Percentiles rank a stretch among this genome's conserved stretches.
Evolutionary conservation across 805 yeast genomes (phyloP).

Genomic region (Nakazawaea wyomingensis): DNA sequence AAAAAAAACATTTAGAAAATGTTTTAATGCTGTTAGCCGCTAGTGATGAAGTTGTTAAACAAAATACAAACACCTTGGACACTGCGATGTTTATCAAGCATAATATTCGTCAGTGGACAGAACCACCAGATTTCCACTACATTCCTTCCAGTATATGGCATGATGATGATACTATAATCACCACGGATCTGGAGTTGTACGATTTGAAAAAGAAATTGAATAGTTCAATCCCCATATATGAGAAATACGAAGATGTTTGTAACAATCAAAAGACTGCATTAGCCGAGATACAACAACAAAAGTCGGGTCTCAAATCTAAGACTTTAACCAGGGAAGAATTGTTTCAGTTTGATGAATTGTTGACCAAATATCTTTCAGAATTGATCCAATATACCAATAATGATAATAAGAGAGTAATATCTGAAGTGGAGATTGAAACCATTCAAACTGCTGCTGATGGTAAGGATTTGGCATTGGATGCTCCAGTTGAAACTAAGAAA

Average conservation of each 20-base stretch:
- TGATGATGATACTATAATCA: conserved; percentile 77
- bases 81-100: conserved; percentile 91
- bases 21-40: conserved; percentile 38
- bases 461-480: conserved; percentile 57
- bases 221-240: conserved; percentile 31
- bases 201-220: conserved; percentile 50
- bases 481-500: conserved; percentile 48
- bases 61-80: conserved; percentile 71
- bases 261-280: conserved; percentile 44
- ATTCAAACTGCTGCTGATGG: conserved; percentile 82
- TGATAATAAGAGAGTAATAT: conserved; percentile 67
- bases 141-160: conserved; percentile 95
- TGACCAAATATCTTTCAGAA: conserved; percentile 45
- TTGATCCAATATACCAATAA: conserved; percentile 62
- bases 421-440: conserved; percentile 86
- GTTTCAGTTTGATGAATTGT: conserved; percentile 42
- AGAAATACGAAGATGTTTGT: conserved; percentile 36
- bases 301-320: conserved; percentile 34
- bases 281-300: conserved; percentile 31
- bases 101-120: conserved; percentile 70
- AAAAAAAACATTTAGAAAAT: conserved; percentile 40
- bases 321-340: conserved; percentile 31
- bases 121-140: conserved; percentile 80
- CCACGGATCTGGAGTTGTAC: conserved; percentile 51
- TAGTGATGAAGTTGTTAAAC: conserved; percentile 52